phyloP scores from a whole-genome alignment of 2,329 filamentous ascomycete genomes.

The Emergomyces pasteurianus region DNA sequence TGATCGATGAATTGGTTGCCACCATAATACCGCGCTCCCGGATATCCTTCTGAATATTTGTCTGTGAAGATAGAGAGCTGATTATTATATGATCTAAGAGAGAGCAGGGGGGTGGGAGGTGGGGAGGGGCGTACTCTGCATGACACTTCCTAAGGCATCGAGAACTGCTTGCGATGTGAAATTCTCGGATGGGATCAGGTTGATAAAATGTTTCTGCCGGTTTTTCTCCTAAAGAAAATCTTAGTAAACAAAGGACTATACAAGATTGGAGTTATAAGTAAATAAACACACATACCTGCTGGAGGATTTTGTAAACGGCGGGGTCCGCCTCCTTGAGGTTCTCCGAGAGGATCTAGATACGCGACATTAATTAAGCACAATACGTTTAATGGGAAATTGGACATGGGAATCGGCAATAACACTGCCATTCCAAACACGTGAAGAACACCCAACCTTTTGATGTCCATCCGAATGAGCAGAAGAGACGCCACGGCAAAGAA shows the following conservation, averaged over 20 bases:
- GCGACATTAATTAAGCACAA: conserved; percentile 5
- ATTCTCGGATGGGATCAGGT: conserved; percentile 90
- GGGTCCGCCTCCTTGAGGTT: conserved; percentile 77
- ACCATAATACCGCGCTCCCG: conserved; percentile 89
- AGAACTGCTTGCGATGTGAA: conserved; percentile 89
- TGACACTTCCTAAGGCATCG: conserved; percentile 82
- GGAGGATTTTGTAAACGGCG: conserved; percentile 74
- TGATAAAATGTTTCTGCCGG: conserved; percentile 96
- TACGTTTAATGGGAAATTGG: neutral
- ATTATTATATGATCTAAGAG: conserved; percentile 14
- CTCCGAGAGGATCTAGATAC: conserved; percentile 59
- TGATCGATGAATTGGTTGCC: conserved; percentile 94
- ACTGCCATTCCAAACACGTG: neutral
- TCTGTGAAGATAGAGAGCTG: conserved; percentile 43
- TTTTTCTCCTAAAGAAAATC: conserved; percentile 62
- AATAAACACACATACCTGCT: conserved; percentile 51
- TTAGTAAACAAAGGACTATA: conserved; percentile 4
- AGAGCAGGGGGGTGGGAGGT: conserved; percentile 2
- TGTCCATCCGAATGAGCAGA: conserved; percentile 30
- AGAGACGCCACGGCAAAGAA: conserved; percentile 28
- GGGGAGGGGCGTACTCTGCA: conserved; percentile 55
- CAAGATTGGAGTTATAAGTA: too few relatives aligned
- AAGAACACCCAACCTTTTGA: conserved; percentile 24
- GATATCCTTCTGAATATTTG: conserved; percentile 98
- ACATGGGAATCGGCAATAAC: neutral